These are phyloP conservation scores for Pelargonium myrrhifolium DNA, from an alignment of 441 rosid genomes.

Conservation along the genomic window DNA sequence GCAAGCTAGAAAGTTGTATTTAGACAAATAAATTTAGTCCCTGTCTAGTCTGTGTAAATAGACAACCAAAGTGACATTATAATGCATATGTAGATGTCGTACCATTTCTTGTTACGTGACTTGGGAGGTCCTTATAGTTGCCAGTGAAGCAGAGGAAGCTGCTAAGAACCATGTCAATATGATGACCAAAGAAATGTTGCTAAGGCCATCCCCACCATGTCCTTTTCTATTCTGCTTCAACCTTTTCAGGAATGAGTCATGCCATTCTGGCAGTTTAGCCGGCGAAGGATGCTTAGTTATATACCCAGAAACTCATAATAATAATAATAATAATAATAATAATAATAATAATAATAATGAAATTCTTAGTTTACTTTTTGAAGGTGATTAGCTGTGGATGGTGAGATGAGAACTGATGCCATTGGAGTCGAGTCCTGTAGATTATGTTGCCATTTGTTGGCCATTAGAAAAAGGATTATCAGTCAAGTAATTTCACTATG, in stretches of 20 bases:
- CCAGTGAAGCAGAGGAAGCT: conserved; percentile 1
- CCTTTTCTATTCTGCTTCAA: background rate
- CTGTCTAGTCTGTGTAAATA: too few relatives aligned
- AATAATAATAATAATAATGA: too few relatives aligned
- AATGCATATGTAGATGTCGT: too few relatives aligned
- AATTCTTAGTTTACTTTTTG: too few relatives aligned
- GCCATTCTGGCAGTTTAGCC: background rate
- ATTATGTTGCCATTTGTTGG: too few relatives aligned
- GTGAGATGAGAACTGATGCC: background rate
- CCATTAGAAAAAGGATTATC: too few relatives aligned
- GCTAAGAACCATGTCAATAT: background rate
- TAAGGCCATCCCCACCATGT: background rate
- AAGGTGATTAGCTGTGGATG: background rate
- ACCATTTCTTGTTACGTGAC: too few relatives aligned
- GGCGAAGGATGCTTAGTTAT: background rate
- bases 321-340: too few relatives aligned
- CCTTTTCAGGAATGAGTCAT: background rate
- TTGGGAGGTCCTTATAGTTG: background rate
- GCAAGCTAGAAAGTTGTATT: too few relatives aligned
- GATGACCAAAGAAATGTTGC: background rate
- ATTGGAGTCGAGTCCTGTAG: too few relatives aligned
- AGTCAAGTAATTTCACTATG: too few relatives aligned
- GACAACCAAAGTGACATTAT: too few relatives aligned
- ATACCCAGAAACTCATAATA: background rate
- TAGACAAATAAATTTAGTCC: background rate